phyloP scores from a whole-genome alignment of 257 asterid species.

The Ophiorrhiza pumila region DNA sequence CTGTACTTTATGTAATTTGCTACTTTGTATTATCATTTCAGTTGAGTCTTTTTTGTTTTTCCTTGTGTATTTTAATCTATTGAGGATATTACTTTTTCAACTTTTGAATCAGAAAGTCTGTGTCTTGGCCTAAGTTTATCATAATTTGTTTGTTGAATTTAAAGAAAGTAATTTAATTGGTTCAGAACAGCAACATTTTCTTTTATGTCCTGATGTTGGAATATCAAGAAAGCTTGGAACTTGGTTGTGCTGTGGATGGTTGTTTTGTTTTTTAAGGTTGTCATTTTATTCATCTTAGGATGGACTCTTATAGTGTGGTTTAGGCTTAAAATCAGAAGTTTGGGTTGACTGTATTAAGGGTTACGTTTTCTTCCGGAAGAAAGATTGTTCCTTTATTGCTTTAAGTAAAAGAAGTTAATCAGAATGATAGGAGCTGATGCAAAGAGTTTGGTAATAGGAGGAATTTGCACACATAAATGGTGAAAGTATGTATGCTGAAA shows the following conservation, averaged over 20 bases:
- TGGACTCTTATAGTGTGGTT: not conserved
- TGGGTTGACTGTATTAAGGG: not conserved
- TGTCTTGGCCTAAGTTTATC: not conserved
- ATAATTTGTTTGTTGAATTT: not conserved
- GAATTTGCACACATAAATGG: not conserved
- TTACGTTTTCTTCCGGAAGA: not conserved
- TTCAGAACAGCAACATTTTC: not conserved
- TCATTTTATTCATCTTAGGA: not conserved
- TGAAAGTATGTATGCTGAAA: not conserved
- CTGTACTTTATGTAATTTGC: not conserved
- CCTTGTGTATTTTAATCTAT: not conserved
- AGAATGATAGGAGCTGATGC: not conserved
- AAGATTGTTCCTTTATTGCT: not conserved
- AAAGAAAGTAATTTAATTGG: not conserved
- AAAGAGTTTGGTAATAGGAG: not conserved
- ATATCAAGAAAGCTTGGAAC: not conserved
- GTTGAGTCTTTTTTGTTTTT: not conserved
- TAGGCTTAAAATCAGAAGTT: not conserved
- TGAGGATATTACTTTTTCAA: not conserved
- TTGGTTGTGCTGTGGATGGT: not conserved
- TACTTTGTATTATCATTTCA: not conserved
- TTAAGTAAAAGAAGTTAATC: not conserved
- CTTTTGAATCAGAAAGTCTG: not conserved
- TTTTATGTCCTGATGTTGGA: not conserved
- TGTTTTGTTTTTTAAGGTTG: not conserved